Percentiles rank a stretch among this genome's conserved stretches.
Conservation (phyloP, 2,329 filamentous ascomycete species). For the Beauveria australis region DNA sequence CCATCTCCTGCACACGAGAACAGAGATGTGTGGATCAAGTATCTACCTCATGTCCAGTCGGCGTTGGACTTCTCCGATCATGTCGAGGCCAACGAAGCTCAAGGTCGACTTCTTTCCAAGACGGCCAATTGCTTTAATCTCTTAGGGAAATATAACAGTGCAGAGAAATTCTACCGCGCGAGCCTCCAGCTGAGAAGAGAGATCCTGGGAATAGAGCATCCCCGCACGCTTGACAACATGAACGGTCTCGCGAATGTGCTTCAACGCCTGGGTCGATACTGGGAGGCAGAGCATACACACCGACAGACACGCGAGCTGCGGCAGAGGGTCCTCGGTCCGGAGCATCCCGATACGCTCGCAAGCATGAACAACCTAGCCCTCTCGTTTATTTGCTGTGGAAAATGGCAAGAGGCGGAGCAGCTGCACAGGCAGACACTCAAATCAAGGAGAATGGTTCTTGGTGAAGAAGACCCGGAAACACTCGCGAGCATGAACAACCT, state of each 20-base stretch:
- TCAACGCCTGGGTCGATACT: constrained; percentile 4
- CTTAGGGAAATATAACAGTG: background rate
- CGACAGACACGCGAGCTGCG: constrained; percentile 11
- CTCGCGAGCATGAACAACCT: constrained; percentile 17
- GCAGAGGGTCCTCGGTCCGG: constrained; percentile 11
- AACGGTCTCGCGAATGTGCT: constrained; percentile 12
- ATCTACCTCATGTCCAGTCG: constrained; percentile 17
- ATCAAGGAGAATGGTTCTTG: constrained; percentile 19
- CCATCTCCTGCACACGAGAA: constrained; percentile 13
- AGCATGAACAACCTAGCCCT: constrained; percentile 11
- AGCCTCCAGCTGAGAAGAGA: background rate
- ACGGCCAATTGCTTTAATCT: background rate
- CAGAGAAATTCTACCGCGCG: background rate
- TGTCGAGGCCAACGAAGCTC: background rate
- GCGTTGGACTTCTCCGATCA: constrained; percentile 1
- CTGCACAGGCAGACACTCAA: constrained; percentile 12
- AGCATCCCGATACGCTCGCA: constrained; percentile 11
- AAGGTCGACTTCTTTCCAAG: background rate
- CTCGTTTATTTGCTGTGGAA: background rate
- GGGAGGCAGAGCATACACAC: constrained; percentile 15
- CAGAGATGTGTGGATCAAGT: constrained; percentile 16
- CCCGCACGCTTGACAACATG: constrained; percentile 12
- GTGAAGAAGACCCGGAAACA: background rate
- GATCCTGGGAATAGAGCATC: background rate
- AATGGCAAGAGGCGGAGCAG: background rate